Evolutionary conservation across 805 yeast genomes (phyloP), one percentile per base, ranked within the genome.

Genomic region (Monosporozyma servazzii): DNA sequence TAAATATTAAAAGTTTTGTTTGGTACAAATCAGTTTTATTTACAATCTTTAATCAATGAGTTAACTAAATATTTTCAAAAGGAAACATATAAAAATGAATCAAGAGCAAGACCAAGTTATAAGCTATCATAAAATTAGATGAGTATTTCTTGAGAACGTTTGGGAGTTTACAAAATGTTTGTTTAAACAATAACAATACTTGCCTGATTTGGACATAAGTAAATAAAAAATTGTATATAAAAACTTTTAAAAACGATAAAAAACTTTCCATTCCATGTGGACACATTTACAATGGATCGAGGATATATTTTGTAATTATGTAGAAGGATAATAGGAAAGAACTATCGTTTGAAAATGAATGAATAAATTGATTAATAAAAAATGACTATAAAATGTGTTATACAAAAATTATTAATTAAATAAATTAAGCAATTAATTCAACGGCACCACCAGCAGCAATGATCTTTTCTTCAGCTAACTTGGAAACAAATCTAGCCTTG

Each of bases 371-470:
- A 11, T 44, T 44, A 44, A 30, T 29, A 29, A 44, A 31, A 30
- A 31, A 45, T 25, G 40, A 47, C 31, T 47, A 47, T 47, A 40
- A 21, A 46, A 46, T 44, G 6, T 25, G 27, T 25, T 25, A 31
- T 23, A 31, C 18, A 43, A 27, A 25, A 37, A 8, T 33, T 57
- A 58, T 53, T 56, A 39, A 33, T 20, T 20, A 44, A 42, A 51
- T 43, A 54, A 50, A 62, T 86, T 88, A 93, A 78, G 99, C 99
- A 75, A 93, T 78, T 75, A 93, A 87, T 83, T 93, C 99, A 76
- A 93, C 95, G 74, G 87, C 99, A 87, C 99, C 99, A 81, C 99
- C 99, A 74, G 85, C 99, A 74, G 95, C 98, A 84, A 87, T 88
- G 83, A 93, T 93, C 84, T 91, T 93, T 82, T 93, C 90, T 85